phyloP scores from a whole-genome alignment of 2,329 filamentous ascomycete genomes.

The Beauveria medogensis region DNA sequence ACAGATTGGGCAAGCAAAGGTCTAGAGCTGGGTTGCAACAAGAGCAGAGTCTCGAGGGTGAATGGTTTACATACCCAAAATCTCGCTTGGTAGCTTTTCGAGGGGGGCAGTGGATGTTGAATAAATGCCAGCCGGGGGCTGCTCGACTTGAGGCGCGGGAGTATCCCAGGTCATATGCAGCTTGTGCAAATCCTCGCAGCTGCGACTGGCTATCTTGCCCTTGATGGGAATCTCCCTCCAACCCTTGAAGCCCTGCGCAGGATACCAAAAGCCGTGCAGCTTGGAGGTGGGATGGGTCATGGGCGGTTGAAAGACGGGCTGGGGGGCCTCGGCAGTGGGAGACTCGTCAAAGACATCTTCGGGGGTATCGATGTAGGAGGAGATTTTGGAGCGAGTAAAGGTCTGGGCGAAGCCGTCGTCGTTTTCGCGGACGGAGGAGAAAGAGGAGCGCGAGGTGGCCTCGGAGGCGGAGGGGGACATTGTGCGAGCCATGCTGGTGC shows the following conservation, averaged over 20 bases:
- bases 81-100: conserved; percentile 61
- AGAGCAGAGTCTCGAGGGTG: neutral
- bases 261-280: conserved; percentile 51
- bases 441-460: conserved; percentile 43
- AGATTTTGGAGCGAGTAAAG: conserved; percentile 56
- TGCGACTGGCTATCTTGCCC: conserved; percentile 52
- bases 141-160: conserved; percentile 25
- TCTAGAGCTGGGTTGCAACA: neutral
- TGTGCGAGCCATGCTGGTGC: conserved; percentile 29
- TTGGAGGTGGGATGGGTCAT: conserved; percentile 47
- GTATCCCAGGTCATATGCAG: conserved; percentile 48
- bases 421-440: conserved; percentile 55
- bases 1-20: no score
- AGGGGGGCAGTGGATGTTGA: conserved; percentile 47
- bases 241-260: conserved; percentile 49
- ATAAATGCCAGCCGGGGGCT: conserved; percentile 22
- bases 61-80: conserved; percentile 49
- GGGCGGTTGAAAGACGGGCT: conserved; percentile 41
- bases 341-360: conserved; percentile 47
- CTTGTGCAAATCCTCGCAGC: conserved; percentile 51
- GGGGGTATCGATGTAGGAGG: conserved; percentile 43
- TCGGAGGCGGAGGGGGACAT: conserved; percentile 29
- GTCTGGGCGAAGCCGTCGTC: conserved; percentile 52
- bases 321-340: conserved; percentile 30
- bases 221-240: conserved; percentile 56